Evolutionary conservation across 352 stramenopile genomes (phyloP), one percentile per base, ranked within the genome.

Genomic region (Salisapilia sapeloensis): DNA sequence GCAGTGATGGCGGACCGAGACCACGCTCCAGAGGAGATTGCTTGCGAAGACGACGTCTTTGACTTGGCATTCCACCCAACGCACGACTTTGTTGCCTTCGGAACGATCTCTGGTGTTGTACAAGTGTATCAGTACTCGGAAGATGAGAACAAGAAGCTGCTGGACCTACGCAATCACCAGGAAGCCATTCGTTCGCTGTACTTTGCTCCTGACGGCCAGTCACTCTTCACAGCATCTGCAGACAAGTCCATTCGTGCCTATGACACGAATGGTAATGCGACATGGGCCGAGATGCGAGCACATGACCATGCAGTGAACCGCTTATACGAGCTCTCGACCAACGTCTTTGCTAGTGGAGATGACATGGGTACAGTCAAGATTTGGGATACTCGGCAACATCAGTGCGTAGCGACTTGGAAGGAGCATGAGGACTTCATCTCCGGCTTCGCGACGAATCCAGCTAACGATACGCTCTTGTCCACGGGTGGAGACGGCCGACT

Each of bases 341-440:
- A 77, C 23, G 50, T 86, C 10, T 72, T 90, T 35, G 57, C 56
- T 1, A 84, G 66, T 38, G 74, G 74, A 25, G 74, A 90, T 38
- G 74, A 90, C 48, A 62, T 81, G 39, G 74, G 74, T 18, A 77
- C 58, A 33, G 53, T 90, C 33, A 90, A 90, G 48, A 84, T 92
- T 29, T 92, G 76, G 76, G 76, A 92, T 35, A 80, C 71, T 25
- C 62, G 76, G 32, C 67, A 83, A 45, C 67, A 86, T 44, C 57
- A 60, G n/a, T 86, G 60, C 45, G 50, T 96, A 16, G 56, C 72
- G 9, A 65, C 83, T 39, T 96, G 83, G 64, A 92, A 96, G 35
- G 75, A 95, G 50, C 85, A 97, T 52, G 29, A 79, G 61, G 90
- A 98, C 50, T 97, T 92, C 46, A 95, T 97, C 42, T 95, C 85